Conservation (phyloP, 768 basidiomycete genomes). For the Auricularia sp. region DNA sequence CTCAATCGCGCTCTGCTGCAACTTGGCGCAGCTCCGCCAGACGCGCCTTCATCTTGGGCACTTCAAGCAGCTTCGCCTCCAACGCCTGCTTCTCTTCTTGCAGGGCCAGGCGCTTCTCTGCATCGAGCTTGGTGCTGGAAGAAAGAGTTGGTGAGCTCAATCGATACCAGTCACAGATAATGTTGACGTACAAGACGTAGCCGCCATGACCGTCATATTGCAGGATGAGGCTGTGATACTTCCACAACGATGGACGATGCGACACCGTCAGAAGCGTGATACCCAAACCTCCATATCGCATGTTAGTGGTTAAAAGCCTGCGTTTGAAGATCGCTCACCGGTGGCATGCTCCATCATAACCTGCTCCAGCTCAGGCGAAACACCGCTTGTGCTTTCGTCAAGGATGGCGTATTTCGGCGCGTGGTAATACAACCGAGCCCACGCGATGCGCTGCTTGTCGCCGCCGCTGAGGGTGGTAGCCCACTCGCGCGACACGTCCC, state of each 20-base stretch:
- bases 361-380: slow-evolving; percentile 86
- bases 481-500: slow-evolving; percentile 87
- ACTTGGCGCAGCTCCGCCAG: slow-evolving; percentile 54
- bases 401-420: slow-evolving; percentile 93
- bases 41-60: slow-evolving; percentile 75
- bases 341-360: slow-evolving; percentile 92
- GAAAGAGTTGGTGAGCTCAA: slow-evolving; percentile 1
- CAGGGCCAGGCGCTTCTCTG: slow-evolving; percentile 77
- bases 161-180: not conserved
- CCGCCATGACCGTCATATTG: slow-evolving; percentile 93
- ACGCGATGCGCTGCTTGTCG: slow-evolving; percentile 94
- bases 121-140: slow-evolving; percentile 73
- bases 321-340: slow-evolving; percentile 10
- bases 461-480: slow-evolving; percentile 87
- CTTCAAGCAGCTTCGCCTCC: slow-evolving; percentile 76
- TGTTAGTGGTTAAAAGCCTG: slow-evolving; percentile 3
- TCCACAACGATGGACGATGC: slow-evolving; percentile 90
- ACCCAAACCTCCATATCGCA: slow-evolving; percentile 36
- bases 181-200: slow-evolving; percentile 73
- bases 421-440: slow-evolving; percentile 95
- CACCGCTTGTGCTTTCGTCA: slow-evolving; percentile 92
- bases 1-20: slow-evolving; percentile 16
- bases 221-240: slow-evolving; percentile 78
- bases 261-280: slow-evolving; percentile 94
- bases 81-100: slow-evolving; percentile 91